Percentiles rank a stretch among this genome's conserved stretches.
Evolutionary conservation across 768 basidiomycete species (phyloP).

Genomic region (Panaeolus papilionaceus): DNA sequence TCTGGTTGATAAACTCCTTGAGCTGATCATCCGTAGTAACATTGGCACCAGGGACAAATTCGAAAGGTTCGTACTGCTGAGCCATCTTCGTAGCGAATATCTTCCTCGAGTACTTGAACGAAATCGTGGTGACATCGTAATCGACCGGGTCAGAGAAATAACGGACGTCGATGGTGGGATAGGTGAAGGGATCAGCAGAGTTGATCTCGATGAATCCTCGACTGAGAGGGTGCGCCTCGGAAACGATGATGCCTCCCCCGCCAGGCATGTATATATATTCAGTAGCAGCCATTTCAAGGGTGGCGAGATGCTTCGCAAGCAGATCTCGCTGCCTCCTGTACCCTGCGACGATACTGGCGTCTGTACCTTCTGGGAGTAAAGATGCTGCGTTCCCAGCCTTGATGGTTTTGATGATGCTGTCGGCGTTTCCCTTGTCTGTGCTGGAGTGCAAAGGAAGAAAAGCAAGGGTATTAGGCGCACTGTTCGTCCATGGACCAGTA

Average conservation of each 20-base stretch:
- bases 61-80: constrained; percentile 12
- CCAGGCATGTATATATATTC: background rate
- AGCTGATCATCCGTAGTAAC: constrained; percentile 39
- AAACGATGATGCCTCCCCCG: background rate
- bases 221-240: constrained; percentile 20
- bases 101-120: constrained; percentile 17
- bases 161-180: constrained; percentile 20
- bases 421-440: background rate
- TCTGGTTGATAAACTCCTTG: constrained; percentile 36
- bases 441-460: background rate
- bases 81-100: constrained; percentile 12
- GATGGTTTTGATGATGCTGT: background rate
- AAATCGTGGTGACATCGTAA: constrained; percentile 14
- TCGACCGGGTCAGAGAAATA: constrained; percentile 20
- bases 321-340: background rate
- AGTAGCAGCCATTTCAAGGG: background rate
- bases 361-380: background rate
- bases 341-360: background rate
- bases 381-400: background rate
- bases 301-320: background rate
- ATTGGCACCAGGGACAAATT: constrained; percentile 14
- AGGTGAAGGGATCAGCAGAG: constrained; percentile 17
- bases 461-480: background rate
- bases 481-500: background rate
- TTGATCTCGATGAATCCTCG: constrained; percentile 22